Percentiles rank a stretch among this genome's conserved stretches.
phyloP scores from a whole-genome alignment of 495 filamentous ascomycete species.

The Podospora pseudocomata region DNA sequence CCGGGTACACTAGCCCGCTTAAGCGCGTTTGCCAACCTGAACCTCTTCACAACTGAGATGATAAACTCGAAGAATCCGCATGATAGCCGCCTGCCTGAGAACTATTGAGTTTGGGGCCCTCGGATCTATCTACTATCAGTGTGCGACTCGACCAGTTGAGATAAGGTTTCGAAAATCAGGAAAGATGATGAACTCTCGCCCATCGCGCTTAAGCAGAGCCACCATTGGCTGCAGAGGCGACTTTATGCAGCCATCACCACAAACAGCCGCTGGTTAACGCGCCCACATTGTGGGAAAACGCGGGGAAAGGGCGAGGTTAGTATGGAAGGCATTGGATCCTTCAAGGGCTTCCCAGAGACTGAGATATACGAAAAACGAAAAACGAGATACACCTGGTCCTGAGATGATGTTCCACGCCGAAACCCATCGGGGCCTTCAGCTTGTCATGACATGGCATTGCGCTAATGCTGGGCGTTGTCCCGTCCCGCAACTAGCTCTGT shows the following conservation, averaged over 20 bases:
- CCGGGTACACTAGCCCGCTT: conserved; percentile 3
- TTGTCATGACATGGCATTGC: not conserved
- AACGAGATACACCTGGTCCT: not conserved
- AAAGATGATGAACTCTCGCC: not conserved
- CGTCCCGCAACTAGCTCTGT: not conserved
- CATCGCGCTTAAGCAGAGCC: not conserved
- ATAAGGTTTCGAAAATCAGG: not conserved
- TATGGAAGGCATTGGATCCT: not conserved
- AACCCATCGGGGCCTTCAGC: not conserved
- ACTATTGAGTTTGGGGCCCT: not conserved
- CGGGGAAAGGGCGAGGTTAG: not conserved
- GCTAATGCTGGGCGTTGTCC: not conserved
- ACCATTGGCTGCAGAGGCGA: conserved; percentile 1
- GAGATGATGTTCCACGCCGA: not conserved
- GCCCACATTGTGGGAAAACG: not conserved
- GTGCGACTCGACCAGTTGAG: not conserved
- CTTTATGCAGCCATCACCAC: not conserved
- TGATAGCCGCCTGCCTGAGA: not conserved
- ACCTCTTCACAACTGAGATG: not conserved
- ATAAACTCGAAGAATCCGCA: not conserved
- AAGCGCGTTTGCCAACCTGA: not conserved
- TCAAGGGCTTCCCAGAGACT: not conserved
- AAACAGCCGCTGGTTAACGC: not conserved
- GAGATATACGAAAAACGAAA: not conserved
- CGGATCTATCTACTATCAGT: too few species aligned